Evolutionary conservation across 2,329 filamentous ascomycete species (phyloP).

Genomic region (Diaporthe sp.): DNA sequence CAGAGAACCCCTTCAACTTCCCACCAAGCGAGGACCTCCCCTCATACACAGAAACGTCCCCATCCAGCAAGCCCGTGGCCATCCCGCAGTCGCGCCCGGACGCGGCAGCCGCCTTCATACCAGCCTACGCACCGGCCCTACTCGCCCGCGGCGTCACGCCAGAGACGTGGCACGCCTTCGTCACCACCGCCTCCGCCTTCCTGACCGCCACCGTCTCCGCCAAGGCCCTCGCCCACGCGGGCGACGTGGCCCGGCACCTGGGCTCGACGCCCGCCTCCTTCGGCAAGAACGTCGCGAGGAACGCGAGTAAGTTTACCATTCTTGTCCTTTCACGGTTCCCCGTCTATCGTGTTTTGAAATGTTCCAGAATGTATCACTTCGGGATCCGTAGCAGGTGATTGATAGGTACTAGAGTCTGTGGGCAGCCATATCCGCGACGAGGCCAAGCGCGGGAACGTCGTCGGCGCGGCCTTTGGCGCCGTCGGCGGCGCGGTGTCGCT

Average conservation of each 20-base stretch:
- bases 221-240: conserved; percentile 52
- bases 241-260: conserved; percentile 55
- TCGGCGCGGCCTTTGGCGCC: conserved; percentile 55
- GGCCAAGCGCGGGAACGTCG: conserved; percentile 56
- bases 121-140: conserved; percentile 55
- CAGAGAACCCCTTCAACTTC: conserved; percentile 25
- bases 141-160: conserved; percentile 49
- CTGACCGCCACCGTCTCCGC: conserved; percentile 19
- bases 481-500: conserved; percentile 56
- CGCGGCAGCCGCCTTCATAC: conserved; percentile 55
- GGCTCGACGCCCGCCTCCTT: conserved; percentile 53
- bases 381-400: too few relatives aligned
- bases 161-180: conserved; percentile 24
- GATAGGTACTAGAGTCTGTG: conserved; percentile 46
- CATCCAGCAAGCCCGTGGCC: conserved; percentile 52
- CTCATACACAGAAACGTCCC: not conserved
- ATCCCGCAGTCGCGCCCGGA: conserved; percentile 56
- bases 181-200: conserved; percentile 19
- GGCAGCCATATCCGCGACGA: conserved; percentile 53
- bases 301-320: conserved; percentile 52
- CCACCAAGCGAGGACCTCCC: not conserved
- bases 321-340: too few relatives aligned
- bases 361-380: too few relatives aligned
- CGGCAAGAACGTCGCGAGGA: conserved; percentile 53
- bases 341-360: too few relatives aligned